Base-by-base conservation (phyloP, 495 filamentous ascomycete species). In the Immersiella caudata region DNA sequence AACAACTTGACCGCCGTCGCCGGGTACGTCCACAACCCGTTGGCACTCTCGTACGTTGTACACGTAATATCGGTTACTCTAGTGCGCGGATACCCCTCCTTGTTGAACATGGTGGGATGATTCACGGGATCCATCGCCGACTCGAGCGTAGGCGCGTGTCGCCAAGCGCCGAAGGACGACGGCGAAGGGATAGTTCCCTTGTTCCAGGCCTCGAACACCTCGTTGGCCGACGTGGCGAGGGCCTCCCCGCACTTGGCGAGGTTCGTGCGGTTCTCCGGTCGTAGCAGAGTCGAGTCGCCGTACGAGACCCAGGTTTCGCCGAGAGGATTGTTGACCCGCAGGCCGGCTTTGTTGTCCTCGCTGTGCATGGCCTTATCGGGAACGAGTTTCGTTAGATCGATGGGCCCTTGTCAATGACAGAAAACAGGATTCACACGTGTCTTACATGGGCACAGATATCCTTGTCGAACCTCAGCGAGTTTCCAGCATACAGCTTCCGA, bases 401-500 rank as follows among this genome's bases (percentile, higher is more conserved):
- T n/a, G n/a, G n/a, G n/a, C n/a, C n/a, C n/a, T n/a, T n/a, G n/a
- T n/a, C n/a, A n/a, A n/a, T 18, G 18, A 18, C 5, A 6, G 21
- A 54, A 54, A n/a, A 54, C 6, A 22, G 16, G 50, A 6, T 6
- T 54, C 50, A 54, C 5, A 5, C n/a, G 33, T 54, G 5, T 54
- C 50, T 54, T 54, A 54, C 52, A 55, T 55, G 52, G 9, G 52
- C 24, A n/a, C 52, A 55, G 20, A 55, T 22, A 26, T 55, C 52
- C 52, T 22, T 55, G 52, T 2, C 14, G 24, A 25, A 55, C 6
- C n/a, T 60, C 24, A 11, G 11, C 52, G 8, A 11, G n/a, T 1
- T 3, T 1, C 52, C 52, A 22, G 52, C 35, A 64, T 63, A 65
- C 18, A 70, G 68, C 21, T 67, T 26, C 14, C 68, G 33, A 20